phyloP scores from a whole-genome alignment of 2,329 filamentous ascomycete species.

The Xylariales sp. region DNA sequence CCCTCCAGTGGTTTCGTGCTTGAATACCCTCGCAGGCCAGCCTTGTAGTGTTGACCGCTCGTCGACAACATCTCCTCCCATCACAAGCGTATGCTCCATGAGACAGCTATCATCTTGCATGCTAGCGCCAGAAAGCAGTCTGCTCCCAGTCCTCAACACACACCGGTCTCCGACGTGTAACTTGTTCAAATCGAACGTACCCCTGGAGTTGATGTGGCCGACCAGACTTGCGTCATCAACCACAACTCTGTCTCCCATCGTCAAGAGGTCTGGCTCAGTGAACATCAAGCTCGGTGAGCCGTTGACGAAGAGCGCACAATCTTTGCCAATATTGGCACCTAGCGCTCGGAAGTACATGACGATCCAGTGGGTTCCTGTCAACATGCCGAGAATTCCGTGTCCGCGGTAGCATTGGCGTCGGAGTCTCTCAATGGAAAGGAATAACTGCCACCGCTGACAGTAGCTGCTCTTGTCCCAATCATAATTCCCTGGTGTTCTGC shows the following conservation, averaged over 20 bases:
- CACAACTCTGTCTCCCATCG: slow-evolving; percentile 45
- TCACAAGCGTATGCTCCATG: slow-evolving; percentile 53
- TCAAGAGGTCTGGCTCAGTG: slow-evolving; percentile 53
- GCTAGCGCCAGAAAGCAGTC: slow-evolving; percentile 46
- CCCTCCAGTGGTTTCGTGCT: neutral
- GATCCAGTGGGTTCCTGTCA: slow-evolving; percentile 49
- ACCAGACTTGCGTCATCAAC: slow-evolving; percentile 54
- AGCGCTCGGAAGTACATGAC: slow-evolving; percentile 49
- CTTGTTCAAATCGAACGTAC: slow-evolving; percentile 50
- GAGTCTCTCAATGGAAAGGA: slow-evolving; percentile 46
- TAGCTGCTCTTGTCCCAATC: slow-evolving; percentile 54
- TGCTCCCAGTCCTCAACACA: slow-evolving; percentile 46
- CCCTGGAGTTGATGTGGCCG: slow-evolving; percentile 51
- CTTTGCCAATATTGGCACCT: slow-evolving; percentile 47
- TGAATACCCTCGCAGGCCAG: slow-evolving; percentile 41
- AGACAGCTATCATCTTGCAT: slow-evolving; percentile 50
- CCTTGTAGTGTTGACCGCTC: slow-evolving; percentile 47
- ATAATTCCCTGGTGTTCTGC: slow-evolving; percentile 46
- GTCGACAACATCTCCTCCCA: slow-evolving; percentile 52
- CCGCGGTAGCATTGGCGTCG: slow-evolving; percentile 45
- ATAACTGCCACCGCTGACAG: slow-evolving; percentile 55
- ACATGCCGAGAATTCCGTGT: slow-evolving; percentile 45
- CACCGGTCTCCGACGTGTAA: slow-evolving; percentile 46
- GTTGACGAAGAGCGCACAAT: slow-evolving; percentile 52
- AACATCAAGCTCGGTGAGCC: slow-evolving; percentile 48